These are phyloP conservation scores for Endogone sp. DNA, from an alignment of 192 early-diverging fungal species.

Conservation along the genomic window DNA sequence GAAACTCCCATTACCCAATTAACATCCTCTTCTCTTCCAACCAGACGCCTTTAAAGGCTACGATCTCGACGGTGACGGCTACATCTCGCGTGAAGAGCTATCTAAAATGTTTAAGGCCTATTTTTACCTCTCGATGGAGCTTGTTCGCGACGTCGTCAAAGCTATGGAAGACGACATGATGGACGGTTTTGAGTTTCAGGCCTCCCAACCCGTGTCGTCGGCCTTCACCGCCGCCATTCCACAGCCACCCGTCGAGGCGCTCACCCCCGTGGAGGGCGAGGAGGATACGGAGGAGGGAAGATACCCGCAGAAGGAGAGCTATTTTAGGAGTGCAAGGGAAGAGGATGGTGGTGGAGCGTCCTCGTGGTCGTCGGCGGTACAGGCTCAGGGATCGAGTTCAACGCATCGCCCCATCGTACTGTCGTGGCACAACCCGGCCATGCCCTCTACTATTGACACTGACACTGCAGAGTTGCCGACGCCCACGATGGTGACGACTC, in stretches of 20 bases:
- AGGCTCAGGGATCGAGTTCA: background rate
- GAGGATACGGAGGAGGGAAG: conserved; percentile 22
- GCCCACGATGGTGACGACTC: conserved; percentile 9
- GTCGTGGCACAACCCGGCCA: too few relatives aligned
- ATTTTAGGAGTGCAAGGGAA: conserved; percentile 8
- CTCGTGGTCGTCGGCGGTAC: background rate
- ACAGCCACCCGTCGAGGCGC: conserved; percentile 3
- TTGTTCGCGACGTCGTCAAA: conserved; percentile 85
- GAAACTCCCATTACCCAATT: too few relatives aligned
- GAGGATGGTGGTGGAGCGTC: conserved; percentile 1
- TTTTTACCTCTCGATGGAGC: conserved; percentile 83
- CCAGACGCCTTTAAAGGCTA: conserved; percentile 87
- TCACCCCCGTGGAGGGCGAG: conserved; percentile 25
- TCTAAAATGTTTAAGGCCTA: conserved; percentile 91
- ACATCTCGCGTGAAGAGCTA: conserved; percentile 79
- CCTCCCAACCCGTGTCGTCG: conserved; percentile 82
- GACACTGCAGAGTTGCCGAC: too few relatives aligned
- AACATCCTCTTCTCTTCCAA: background rate
- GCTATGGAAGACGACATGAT: conserved; percentile 88
- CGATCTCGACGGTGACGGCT: conserved; percentile 85
- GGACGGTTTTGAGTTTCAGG: conserved; percentile 75
- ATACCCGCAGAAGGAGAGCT: background rate
- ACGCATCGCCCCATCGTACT: background rate
- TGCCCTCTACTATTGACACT: too few relatives aligned
- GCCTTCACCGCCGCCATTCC: conserved; percentile 86